These are phyloP conservation scores for Suillus alpinus DNA, from an alignment of 768 basidiomycete genomes.

Conservation along the genomic window DNA sequence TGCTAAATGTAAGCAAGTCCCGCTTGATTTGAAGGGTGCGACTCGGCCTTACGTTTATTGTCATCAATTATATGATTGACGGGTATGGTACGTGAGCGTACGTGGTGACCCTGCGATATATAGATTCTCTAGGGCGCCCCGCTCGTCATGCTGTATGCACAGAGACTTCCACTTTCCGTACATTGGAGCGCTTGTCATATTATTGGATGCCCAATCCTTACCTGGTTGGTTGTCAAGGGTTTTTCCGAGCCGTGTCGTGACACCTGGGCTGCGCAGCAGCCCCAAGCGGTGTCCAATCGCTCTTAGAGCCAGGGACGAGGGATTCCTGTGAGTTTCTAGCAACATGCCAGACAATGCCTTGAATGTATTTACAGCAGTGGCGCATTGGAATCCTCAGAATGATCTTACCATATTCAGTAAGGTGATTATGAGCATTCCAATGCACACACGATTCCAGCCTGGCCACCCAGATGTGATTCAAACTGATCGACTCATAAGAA, in stretches of 20 bases:
- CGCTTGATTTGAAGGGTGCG: not conserved
- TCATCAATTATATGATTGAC: not conserved
- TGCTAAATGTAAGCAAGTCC: not conserved
- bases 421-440: not conserved
- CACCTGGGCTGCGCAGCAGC: not conserved
- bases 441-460: not conserved
- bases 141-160: not conserved
- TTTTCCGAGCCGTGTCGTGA: not conserved
- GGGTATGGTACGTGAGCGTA: not conserved
- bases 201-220: not conserved
- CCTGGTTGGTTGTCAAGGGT: not conserved
- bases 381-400: not conserved
- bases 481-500: not conserved
- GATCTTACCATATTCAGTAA: not conserved
- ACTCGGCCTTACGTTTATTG: not conserved
- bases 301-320: not conserved
- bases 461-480: not conserved
- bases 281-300: not conserved
- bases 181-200: not conserved
- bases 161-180: not conserved
- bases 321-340: not conserved
- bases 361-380: not conserved
- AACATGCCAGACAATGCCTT: not conserved
- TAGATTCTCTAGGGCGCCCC: not conserved
- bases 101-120: not conserved